phyloP scores from a whole-genome alignment of 441 rosid species.

The Pelargonium australe region DNA sequence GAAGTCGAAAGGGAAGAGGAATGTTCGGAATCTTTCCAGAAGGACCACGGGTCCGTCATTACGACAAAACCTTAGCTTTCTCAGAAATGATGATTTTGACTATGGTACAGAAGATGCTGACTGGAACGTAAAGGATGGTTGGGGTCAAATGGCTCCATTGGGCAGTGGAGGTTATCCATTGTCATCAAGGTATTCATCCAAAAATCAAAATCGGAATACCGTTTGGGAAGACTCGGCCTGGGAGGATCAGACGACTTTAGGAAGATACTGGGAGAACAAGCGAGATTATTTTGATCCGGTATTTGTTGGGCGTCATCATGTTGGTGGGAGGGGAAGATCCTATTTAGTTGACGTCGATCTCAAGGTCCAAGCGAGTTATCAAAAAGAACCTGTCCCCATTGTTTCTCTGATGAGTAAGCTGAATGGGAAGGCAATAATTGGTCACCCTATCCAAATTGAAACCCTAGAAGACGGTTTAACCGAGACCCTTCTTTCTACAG shows the following conservation, averaged over 20 bases:
- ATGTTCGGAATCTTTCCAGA: conserved; percentile 56
- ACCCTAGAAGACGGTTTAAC: conserved; percentile 67
- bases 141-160: conserved; percentile 33
- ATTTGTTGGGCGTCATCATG: conserved; percentile 29
- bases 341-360: conserved; percentile 72
- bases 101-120: conserved; percentile 40
- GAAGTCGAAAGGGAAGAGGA: conserved; percentile 88
- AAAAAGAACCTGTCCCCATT: conserved; percentile 69
- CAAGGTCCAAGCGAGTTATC: conserved; percentile 77
- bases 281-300: conserved; percentile 36
- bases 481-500: conserved; percentile 37
- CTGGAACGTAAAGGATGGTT: conserved; percentile 36
- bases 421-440: conserved; percentile 80
- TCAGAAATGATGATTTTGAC: conserved; percentile 30
- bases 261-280: conserved; percentile 37
- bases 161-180: conserved; percentile 33
- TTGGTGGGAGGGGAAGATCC: conserved; percentile 42
- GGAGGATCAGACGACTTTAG: conserved; percentile 35
- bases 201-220: conserved; percentile 34
- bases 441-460: conserved; percentile 77
- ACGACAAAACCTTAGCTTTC: conserved; percentile 32
- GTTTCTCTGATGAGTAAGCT: conserved; percentile 76
- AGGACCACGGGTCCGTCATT: conserved; percentile 36
- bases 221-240: conserved; percentile 55
- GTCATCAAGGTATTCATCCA: conserved; percentile 35